A percentile compares a stretch with the other conserved stretches of the same genome.
phyloP scores from a whole-genome alignment of 306 rosid species.

The Glycine latifolia region DNA sequence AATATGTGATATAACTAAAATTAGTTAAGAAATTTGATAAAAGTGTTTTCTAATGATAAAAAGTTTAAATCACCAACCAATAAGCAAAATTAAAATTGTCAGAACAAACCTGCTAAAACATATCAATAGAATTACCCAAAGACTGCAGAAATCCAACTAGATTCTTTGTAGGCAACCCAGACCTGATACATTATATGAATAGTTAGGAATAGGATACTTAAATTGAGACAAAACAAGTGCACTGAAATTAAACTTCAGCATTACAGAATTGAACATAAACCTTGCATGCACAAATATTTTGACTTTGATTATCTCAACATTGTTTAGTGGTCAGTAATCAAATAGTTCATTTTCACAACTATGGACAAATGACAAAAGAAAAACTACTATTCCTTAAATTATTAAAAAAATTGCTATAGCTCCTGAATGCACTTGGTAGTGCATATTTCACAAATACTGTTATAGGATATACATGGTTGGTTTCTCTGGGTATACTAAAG shows the following conservation, averaged over 20 bases:
- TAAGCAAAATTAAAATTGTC: slow-evolving; percentile 30
- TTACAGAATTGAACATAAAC: slow-evolving; percentile 20
- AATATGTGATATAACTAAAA: slow-evolving; percentile 27
- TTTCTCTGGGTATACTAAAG: slow-evolving; percentile 13
- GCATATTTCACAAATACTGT: slow-evolving; percentile 9
- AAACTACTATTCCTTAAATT: slow-evolving; percentile 10
- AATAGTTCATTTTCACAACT: slow-evolving; percentile 33
- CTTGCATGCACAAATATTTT: background rate
- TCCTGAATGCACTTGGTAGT: slow-evolving; percentile 12
- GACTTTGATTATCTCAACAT: slow-evolving; percentile 34
- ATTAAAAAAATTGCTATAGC: background rate
- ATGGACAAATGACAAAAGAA: slow-evolving; percentile 14
- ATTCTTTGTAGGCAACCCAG: slow-evolving; percentile 88
- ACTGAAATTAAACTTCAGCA: slow-evolving; percentile 16
- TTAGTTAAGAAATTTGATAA: background rate
- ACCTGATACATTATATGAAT: slow-evolving; percentile 58
- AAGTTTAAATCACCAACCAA: slow-evolving; percentile 23
- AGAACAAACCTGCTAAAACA: slow-evolving; percentile 82
- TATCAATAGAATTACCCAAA: slow-evolving; percentile 73
- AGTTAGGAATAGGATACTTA: slow-evolving; percentile 29
- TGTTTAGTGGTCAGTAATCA: slow-evolving; percentile 7
- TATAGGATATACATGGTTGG: background rate
- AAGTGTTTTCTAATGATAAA: slow-evolving; percentile 21
- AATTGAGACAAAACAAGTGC: slow-evolving; percentile 30
- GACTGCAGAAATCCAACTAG: slow-evolving; percentile 63